Evolutionary conservation across 352 stramenopile genomes (phyloP).

Genomic region (Phytopythium ostracodes): DNA sequence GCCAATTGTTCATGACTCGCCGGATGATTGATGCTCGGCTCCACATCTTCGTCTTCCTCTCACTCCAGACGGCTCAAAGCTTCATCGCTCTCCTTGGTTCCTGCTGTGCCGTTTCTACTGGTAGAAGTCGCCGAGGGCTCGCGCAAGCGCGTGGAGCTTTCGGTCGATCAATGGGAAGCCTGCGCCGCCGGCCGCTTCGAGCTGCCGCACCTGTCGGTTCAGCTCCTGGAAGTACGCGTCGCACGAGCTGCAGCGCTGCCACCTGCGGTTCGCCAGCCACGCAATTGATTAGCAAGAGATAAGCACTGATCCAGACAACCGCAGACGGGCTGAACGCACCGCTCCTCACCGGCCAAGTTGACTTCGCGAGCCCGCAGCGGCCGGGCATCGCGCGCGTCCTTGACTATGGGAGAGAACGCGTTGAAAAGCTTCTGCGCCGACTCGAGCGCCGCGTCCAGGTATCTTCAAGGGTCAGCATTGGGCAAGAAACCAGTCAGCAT

Average conservation of each 20-base stretch:
- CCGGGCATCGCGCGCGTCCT: conserved; percentile 46
- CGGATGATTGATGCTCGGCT: not conserved
- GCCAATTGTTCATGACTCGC: not conserved
- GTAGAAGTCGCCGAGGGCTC: conserved; percentile 43
- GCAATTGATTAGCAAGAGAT: not conserved
- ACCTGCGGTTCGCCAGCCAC: conserved; percentile 21
- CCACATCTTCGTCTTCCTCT: not conserved
- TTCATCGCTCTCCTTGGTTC: not conserved
- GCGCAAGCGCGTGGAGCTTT: conserved; percentile 42
- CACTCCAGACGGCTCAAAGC: not conserved
- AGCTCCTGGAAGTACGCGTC: conserved; percentile 70
- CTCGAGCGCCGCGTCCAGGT: conserved; percentile 54
- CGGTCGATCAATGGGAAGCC: conserved; percentile 34
- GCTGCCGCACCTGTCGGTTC: conserved; percentile 32
- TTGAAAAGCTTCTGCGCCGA: conserved; percentile 62
- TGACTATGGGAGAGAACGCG: conserved; percentile 71
- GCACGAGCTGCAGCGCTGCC: conserved; percentile 56
- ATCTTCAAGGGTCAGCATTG: conserved; percentile 19
- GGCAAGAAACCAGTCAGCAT: not conserved
- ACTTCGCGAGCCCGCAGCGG: conserved; percentile 52
- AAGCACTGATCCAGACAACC: not conserved
- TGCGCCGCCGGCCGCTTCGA: conserved; percentile 17
- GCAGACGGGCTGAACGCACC: conserved; percentile 25
- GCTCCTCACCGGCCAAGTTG: conserved; percentile 70
- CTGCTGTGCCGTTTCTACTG: conserved; percentile 3